Evolutionary conservation across 768 basidiomycete genomes (phyloP), one percentile per base, ranked within the genome.

Genomic region (Trametes sanguinea): DNA sequence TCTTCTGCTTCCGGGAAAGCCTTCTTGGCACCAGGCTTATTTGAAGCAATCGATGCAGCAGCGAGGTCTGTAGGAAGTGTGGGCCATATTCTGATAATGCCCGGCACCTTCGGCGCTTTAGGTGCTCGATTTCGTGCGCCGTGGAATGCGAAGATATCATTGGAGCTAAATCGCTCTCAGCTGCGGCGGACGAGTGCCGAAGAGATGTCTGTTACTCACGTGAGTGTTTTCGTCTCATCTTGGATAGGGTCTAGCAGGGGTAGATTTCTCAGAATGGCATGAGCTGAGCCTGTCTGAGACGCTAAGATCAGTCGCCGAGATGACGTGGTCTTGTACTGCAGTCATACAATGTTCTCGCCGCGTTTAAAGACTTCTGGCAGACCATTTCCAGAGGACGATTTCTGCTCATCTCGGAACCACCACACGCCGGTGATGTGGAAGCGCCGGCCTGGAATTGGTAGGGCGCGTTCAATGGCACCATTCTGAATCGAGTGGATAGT

Each of bases 91-190:
- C 78, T 77, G 54, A 94, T 88, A 42, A 84, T 73, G 46, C 79
- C 74, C n/a, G 90, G 90, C 17, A 83, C 71, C 6, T 76, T 73
- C 27, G 78, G 72, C 66, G 80, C 80, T 45, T 75, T 73, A 30
- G 71, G 71, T 35, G 78, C 64, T 47, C 80, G 82, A 13, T 82
- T 83, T 57, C 86, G 84, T 9, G 84, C 83, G 42, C 85, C 86
- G 75, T 91, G 88, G 70, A 92, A 92, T 43, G 89, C 87, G 72
- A 94, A 94, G 43, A 93, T 75, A 75, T 92, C 88, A 57, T 86
- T 86, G 7, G 88, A 87, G 59, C 92, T 93, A 72, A 13, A 61
- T 57, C 46, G 69, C 39, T 29, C 39, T 37, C 44, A 53, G 42
- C 16, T 37, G 48, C 22, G 58, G 44, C 40, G 16, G 22, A 45